These are phyloP conservation scores for Claviceps sp. DNA, from an alignment of 2,329 filamentous ascomycete species.

Conservation along the genomic window DNA sequence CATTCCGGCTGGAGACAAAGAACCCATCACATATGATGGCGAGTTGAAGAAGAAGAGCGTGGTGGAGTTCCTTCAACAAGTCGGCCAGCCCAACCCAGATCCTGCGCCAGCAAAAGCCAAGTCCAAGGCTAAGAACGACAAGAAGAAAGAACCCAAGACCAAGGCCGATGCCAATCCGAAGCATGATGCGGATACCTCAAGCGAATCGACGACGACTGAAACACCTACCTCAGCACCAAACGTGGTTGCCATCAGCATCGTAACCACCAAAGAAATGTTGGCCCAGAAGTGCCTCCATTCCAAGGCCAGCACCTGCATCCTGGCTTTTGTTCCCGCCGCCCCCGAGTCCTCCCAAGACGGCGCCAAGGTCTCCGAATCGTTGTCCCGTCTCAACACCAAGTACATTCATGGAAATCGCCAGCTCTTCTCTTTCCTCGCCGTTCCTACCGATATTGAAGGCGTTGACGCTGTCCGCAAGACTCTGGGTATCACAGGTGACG, in stretches of 20 bases:
- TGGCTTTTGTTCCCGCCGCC: constrained; percentile 54
- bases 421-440: constrained; percentile 71
- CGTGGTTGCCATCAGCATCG: constrained; percentile 49
- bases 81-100: constrained; percentile 66
- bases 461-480: constrained; percentile 28
- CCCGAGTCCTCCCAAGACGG: constrained; percentile 32
- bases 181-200: constrained; percentile 22
- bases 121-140: constrained; percentile 19
- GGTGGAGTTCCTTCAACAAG: constrained; percentile 69
- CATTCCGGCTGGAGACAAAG: constrained; percentile 55
- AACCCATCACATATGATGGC: constrained; percentile 62
- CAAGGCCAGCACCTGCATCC: constrained; percentile 70
- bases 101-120: constrained; percentile 33
- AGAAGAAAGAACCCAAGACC: constrained; percentile 9
- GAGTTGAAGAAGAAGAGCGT: constrained; percentile 77
- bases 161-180: constrained; percentile 24
- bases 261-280: constrained; percentile 51
- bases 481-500: constrained; percentile 45
- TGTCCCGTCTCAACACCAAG: constrained; percentile 66
- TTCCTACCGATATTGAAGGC: constrained; percentile 39
- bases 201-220: constrained; percentile 16
- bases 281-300: constrained; percentile 57
- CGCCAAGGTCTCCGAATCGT: constrained; percentile 44
- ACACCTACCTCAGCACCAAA: constrained; percentile 14
- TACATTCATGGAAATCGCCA: constrained; percentile 51